These are phyloP conservation scores for Penicillium sp. DNA, from an alignment of 2,329 filamentous ascomycete species.

Conservation along the genomic window DNA sequence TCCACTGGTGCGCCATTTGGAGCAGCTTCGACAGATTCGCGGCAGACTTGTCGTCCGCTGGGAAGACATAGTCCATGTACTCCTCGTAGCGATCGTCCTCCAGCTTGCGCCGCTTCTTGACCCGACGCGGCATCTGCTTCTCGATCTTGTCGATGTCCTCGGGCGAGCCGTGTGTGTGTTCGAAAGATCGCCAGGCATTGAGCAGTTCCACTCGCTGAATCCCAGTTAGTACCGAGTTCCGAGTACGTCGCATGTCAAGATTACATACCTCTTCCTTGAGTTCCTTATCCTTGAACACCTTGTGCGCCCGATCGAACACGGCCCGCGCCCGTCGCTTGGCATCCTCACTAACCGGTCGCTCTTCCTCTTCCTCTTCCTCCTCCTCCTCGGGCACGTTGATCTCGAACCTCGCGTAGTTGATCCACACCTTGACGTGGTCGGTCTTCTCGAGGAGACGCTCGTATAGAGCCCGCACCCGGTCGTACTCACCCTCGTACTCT, in stretches of 20 bases:
- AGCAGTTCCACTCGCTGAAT: conserved; percentile 73
- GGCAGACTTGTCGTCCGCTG: conserved; percentile 82
- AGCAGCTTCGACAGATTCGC: conserved; percentile 78
- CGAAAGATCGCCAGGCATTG: conserved; percentile 88
- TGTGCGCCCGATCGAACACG: conserved; percentile 80
- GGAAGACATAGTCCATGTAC: conserved; percentile 96
- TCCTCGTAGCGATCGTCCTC: conserved; percentile 95
- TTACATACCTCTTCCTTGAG: conserved; percentile 72
- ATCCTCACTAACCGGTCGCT: conserved; percentile 64
- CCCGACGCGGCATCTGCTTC: conserved; percentile 86
- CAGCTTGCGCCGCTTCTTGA: conserved; percentile 85
- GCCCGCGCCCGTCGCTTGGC: conserved; percentile 76
- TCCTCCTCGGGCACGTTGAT: conserved; percentile 79
- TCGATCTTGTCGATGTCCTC: conserved; percentile 77
- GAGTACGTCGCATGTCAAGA: background rate
- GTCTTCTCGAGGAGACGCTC: conserved; percentile 89
- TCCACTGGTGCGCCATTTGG: conserved; percentile 84
- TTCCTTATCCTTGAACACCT: conserved; percentile 79
- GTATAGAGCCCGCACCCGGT: conserved; percentile 73
- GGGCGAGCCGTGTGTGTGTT: conserved; percentile 71
- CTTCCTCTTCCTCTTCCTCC: conserved; percentile 58
- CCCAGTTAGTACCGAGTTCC: conserved; percentile 30
- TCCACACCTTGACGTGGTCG: conserved; percentile 99
- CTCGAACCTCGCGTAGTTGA: conserved; percentile 96
- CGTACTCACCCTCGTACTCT: conserved; percentile 89